Base-by-base conservation (phyloP, 129 eudicot genomes). In the Escallonia herrerae region DNA sequence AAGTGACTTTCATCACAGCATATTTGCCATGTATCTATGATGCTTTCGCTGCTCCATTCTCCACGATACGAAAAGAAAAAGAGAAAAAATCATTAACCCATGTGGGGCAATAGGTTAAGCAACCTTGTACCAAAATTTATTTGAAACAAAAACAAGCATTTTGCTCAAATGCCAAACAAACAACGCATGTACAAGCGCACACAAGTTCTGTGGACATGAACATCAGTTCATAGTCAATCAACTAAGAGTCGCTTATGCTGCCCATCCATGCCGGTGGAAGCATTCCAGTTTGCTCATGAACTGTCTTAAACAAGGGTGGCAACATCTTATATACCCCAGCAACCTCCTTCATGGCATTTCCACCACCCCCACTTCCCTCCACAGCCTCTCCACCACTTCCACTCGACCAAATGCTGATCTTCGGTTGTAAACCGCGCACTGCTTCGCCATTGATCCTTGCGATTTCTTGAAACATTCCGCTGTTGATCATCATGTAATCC, bases 401-500 rank as follows among this genome's bases (percentile, higher is more conserved):
- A 58, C 44, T 37, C 13, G 38, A 13, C 59, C 59, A 55, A 55
- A 55, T 55, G 59, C 59, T 55, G 6, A 55, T 55, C 62, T 58
- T 58, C 42, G 62, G 62, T 14, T 58, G 62, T n/a, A 58, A 14
- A 33, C 62, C 62, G 3, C 62, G n/a, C 11, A 58, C 44, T 2
- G 62, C 62, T 4, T 58, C 43, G 9, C 13, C 62, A 40, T 58
- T 33, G 14, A 58, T 40, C 62, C 38, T 58, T 2, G 62, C 62
- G 13, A 58, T 58, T 22, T 58, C 62, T 58, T 58, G 62, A 58
- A 22, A 2, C 43, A 58, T 58, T 38, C 62, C 62, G 2, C 62
- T 43, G 38, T 58, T 58, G 6, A 58, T 58, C 62, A 58, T 58
- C 43, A 58, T 4, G 43, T 58, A 58, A 58, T 58, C 62, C 62